These are phyloP conservation scores for Botrytis aclada DNA, from an alignment of 2,329 filamentous ascomycete species.

Conservation along the genomic window DNA sequence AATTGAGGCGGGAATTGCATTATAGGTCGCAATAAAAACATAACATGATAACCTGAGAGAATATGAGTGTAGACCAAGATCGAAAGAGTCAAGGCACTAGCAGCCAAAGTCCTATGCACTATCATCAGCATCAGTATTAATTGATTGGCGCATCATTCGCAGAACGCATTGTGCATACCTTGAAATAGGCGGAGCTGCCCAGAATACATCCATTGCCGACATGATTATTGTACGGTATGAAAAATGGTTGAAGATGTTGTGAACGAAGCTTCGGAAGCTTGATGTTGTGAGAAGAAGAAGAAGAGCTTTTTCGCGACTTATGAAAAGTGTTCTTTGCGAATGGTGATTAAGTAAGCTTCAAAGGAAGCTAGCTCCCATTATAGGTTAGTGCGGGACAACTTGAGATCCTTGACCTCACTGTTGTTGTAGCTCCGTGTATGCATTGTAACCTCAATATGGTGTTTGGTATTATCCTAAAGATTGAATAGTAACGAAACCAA, in stretches of 20 bases:
- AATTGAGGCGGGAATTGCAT: slow-evolving; percentile 48
- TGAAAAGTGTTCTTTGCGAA: slow-evolving; percentile 19
- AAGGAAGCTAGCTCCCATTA: background rate
- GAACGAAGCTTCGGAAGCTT: slow-evolving; percentile 26
- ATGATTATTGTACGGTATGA: slow-evolving; percentile 26
- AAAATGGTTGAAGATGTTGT: slow-evolving; percentile 14
- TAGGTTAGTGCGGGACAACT: slow-evolving; percentile 15
- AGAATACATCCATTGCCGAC: slow-evolving; percentile 58
- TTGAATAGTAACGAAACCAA: background rate
- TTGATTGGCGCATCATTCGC: slow-evolving; percentile 18
- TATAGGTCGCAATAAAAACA: slow-evolving; percentile 49
- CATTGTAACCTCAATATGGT: background rate
- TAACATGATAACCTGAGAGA: slow-evolving; percentile 46
- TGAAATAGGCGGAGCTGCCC: slow-evolving; percentile 62
- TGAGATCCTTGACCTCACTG: slow-evolving; percentile 1
- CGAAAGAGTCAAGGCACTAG: slow-evolving; percentile 57
- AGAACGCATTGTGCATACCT: slow-evolving; percentile 49
- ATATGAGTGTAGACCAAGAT: slow-evolving; percentile 54
- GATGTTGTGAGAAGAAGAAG: slow-evolving; percentile 6
- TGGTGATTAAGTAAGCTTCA: slow-evolving; percentile 8
- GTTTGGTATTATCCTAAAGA: background rate
- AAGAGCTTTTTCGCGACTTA: slow-evolving; percentile 5
- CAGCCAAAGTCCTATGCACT: slow-evolving; percentile 59
- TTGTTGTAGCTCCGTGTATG: background rate
- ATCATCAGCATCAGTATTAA: slow-evolving; percentile 46